Conservation (phyloP, 192 early-diverging fungal genomes). For the Mortierella alpina region DNA sequence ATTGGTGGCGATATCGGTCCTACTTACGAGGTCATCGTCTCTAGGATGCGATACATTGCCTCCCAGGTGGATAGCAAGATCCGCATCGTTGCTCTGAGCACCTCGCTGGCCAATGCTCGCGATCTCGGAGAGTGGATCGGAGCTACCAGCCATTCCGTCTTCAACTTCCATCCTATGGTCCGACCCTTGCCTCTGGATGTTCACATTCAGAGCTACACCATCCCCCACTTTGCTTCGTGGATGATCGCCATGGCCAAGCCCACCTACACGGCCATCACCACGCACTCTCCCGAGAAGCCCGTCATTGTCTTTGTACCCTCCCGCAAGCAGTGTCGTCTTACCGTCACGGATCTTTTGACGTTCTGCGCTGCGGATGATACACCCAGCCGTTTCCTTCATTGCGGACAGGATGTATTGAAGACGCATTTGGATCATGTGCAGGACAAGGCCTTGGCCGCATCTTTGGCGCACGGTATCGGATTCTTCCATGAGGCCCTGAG, state of each 20-base stretch:
- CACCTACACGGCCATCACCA: conserved; percentile 79
- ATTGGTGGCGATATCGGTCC: conserved; percentile 92
- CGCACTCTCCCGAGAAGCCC: conserved; percentile 71
- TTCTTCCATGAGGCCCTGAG: conserved; percentile 93
- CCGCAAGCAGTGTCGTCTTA: conserved; percentile 87
- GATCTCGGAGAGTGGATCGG: conserved; percentile 99
- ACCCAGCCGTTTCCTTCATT: conserved; percentile 79
- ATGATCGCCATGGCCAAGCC: conserved; percentile 96
- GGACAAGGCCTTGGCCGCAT: conserved; percentile 78
- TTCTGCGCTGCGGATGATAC: conserved; percentile 83
- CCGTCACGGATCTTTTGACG: conserved; percentile 88
- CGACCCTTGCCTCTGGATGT: conserved; percentile 95
- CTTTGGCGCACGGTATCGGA: conserved; percentile 85
- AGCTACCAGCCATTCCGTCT: conserved; percentile 77
- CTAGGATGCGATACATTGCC: conserved; percentile 93
- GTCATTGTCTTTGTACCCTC: conserved; percentile 95
- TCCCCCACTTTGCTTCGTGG: conserved; percentile 93
- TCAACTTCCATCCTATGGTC: conserved; percentile 95
- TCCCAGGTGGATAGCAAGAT: conserved; percentile 66
- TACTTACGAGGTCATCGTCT: conserved; percentile 93
- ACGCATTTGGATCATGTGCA: conserved; percentile 70
- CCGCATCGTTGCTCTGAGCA: conserved; percentile 92
- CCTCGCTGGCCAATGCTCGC: conserved; percentile 95
- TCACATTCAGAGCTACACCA: conserved; percentile 91
- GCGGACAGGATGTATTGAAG: conserved; percentile 71